Evolutionary conservation across 345 rosid genomes (phyloP).

Genomic region (Corchorus olitorius): DNA sequence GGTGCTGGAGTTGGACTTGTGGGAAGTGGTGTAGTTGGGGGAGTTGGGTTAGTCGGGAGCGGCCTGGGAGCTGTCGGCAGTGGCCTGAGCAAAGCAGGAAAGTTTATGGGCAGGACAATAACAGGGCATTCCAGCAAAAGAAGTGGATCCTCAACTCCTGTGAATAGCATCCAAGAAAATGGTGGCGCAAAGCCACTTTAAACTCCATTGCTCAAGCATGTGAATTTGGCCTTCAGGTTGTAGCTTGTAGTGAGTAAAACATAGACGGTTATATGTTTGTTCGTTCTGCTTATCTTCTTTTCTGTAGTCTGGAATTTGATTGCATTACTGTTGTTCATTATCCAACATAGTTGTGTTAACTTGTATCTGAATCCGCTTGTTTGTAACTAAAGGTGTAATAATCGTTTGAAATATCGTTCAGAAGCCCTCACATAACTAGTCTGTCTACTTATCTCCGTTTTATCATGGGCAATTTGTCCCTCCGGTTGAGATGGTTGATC

Average conservation of each 20-base stretch:
- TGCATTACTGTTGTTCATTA: slow-evolving; percentile 2
- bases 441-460: no score
- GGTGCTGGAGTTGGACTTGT: slow-evolving; percentile 81
- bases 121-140: slow-evolving; percentile 58
- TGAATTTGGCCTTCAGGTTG: not conserved
- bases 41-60: slow-evolving; percentile 63
- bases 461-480: no score
- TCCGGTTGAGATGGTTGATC: no score
- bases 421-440: not conserved
- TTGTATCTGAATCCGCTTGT: not conserved
- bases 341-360: not conserved
- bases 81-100: slow-evolving; percentile 84
- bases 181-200: slow-evolving; percentile 33
- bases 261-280: not conserved
- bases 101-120: slow-evolving; percentile 80
- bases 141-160: slow-evolving; percentile 73
- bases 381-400: slow-evolving; percentile 9
- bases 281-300: not conserved
- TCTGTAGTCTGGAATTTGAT: not conserved
- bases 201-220: not conserved
- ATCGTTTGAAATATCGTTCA: not conserved
- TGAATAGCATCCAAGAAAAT: slow-evolving; percentile 60
- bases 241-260: not conserved
- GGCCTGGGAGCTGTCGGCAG: slow-evolving; percentile 82
- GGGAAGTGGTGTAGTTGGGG: slow-evolving; percentile 51